Evolutionary conservation across 169 alveolate species (phyloP), one percentile per base, ranked within the genome.

Genomic region (Theileria orientalis): DNA sequence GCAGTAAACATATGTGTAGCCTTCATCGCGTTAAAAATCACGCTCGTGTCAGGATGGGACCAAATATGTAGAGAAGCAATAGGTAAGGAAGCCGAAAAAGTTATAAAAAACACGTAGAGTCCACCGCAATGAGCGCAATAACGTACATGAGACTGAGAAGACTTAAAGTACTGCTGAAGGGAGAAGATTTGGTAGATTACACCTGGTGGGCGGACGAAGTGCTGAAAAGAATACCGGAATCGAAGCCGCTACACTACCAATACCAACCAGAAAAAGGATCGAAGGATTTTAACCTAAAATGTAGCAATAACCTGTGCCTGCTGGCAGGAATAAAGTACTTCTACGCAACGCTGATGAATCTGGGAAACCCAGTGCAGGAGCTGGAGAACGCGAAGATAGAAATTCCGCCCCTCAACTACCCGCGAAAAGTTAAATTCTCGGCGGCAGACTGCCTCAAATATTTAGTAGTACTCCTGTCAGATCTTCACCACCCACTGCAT

Each of bases 401-500:
- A 27, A 46, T 54, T 19, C 77, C 83, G 8, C 47, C 0, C 19
- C 44, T 88, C 35, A 75, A 49, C 30, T 91, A 91, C 69, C 95
- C 95, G 3, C 63, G 72, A 33, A 90, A 91, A 25, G 76, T 91
- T 77, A 79, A 49, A 27, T 88, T 91, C 69, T 73, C 95, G 13
- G 90, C 90, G 63, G 61, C 94, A 27, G 95, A 91, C 49, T 74
- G 89, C 37, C 56, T 91, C 37, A 91, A 91, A 69, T 91, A 90
- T 66, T 63, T 91, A 30, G 87, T 91, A 19, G 88, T 88, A n/a
- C 73, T 91, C 21, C 69, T 91, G 35, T 87, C 94, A 16, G 95
- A 91, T 64, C 76, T 91, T 71, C 95, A 91, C 71, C 92, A 91
- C 70, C 95, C 95, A 3, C 88, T 62, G 79, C 91, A 75, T 72